Percentiles rank a stretch among this genome's conserved stretches.
Evolutionary conservation across 1,284 basidiomycete species (phyloP).

Genomic region (Golubevia sp.): DNA sequence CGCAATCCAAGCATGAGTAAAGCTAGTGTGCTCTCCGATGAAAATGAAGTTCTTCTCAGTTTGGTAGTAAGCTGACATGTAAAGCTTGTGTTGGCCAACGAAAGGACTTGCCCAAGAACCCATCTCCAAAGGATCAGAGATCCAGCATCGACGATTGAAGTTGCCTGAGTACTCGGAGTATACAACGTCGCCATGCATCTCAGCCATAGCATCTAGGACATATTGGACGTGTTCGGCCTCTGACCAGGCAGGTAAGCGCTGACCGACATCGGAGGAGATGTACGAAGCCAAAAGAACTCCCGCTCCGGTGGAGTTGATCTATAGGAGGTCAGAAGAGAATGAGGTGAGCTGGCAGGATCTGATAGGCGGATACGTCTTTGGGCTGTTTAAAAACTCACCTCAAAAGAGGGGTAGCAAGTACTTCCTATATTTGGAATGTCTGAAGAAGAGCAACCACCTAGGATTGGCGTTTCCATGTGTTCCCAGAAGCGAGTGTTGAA

Average conservation of each 20-base stretch:
- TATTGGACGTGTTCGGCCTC: conserved; percentile 25
- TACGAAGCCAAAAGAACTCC: conserved; percentile 27
- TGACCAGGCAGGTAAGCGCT: neutral
- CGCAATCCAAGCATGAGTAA: conserved; percentile 41
- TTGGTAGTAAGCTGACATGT: conserved; percentile 37
- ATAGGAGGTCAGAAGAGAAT: neutral
- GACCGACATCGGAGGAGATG: conserved; percentile 7
- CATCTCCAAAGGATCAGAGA: conserved; percentile 22
- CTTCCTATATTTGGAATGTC: conserved; percentile 27
- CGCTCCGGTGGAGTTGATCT: conserved; percentile 31
- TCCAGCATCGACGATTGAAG: conserved; percentile 32
- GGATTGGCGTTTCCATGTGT: conserved; percentile 33
- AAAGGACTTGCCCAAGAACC: conserved; percentile 34
- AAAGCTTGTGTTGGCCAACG: conserved; percentile 32
- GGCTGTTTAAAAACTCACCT: no score
- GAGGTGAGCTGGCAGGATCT: neutral
- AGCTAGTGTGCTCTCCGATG: conserved; percentile 37
- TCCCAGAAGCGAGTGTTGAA: conserved; percentile 49
- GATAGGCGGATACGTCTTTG: no score
- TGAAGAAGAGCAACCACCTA: conserved; percentile 31
- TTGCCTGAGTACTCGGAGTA: conserved; percentile 30
- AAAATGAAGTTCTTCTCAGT: conserved; percentile 37
- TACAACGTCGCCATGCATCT: conserved; percentile 35
- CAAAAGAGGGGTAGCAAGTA: conserved; percentile 32
- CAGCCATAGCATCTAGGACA: conserved; percentile 29